Evolutionary conservation across 192 early-diverging fungal species (phyloP).

Genomic region (Lunasporangiospora selenospora): DNA sequence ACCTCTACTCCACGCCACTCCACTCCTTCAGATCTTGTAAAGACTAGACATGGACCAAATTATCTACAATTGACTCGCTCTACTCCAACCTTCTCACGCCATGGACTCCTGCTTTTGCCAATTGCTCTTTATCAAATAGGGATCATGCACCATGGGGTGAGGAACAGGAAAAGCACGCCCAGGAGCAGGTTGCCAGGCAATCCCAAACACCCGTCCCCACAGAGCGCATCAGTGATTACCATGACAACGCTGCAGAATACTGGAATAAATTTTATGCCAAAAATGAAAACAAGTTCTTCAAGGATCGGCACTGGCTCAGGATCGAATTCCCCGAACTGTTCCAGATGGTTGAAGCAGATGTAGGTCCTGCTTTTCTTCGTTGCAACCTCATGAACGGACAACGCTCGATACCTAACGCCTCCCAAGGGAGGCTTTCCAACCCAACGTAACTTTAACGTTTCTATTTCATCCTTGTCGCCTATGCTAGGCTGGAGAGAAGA

Average conservation of each 20-base stretch:
- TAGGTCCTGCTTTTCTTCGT: constrained; percentile 27
- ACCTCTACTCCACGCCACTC: no score
- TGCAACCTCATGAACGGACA: background rate
- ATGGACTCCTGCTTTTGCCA: background rate
- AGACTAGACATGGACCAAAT: no score
- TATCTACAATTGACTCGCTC: no score
- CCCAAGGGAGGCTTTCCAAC: background rate
- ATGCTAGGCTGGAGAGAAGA: constrained; percentile 59
- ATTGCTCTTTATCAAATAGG: constrained; percentile 53
- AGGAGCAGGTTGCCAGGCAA: constrained; percentile 79
- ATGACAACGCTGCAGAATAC: constrained; percentile 59
- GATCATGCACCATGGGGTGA: constrained; percentile 93
- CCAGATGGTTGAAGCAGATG: constrained; percentile 49
- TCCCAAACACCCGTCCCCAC: constrained; percentile 68
- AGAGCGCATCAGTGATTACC: constrained; percentile 55
- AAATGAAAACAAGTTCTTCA: constrained; percentile 93
- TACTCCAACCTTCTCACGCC: no score
- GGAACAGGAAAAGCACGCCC: constrained; percentile 82
- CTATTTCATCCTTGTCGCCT: constrained; percentile 1
- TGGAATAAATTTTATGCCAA: constrained; percentile 87
- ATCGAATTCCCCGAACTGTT: constrained; percentile 94
- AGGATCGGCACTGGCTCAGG: constrained; percentile 95
- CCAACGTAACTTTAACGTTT: constrained; percentile 17
- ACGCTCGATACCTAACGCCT: background rate
- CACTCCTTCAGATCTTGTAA: no score